Evolutionary conservation across 148 eudicot genomes (phyloP), one percentile per base, ranked within the genome.

Genomic region (Rhododendron simsii): DNA sequence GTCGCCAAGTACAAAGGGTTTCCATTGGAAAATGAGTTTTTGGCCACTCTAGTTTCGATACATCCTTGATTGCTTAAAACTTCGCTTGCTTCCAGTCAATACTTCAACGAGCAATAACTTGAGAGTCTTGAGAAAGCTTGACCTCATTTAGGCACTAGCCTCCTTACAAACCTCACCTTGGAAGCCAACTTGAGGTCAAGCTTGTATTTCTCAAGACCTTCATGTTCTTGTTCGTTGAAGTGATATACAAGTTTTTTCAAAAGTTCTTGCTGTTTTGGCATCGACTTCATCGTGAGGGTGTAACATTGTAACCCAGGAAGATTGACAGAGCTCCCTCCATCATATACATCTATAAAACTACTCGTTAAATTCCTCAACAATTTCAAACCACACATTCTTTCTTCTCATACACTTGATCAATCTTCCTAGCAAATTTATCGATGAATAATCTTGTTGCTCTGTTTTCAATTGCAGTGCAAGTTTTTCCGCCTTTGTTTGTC

Each of bases 271-370:
- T 39, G 5, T 39, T 75, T 88, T 28, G 95, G 92, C 1, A 98
- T 95, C 2, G 98, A 93, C 87, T 96, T 96, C 98, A 96, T 96
- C 98, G 95, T 95, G 15, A 96, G 77, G 16, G 99, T 96, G 89
- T 96, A 96, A 84, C 92, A 88, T 73, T 95, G 95, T 16, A 96
- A 88, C 57, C 99, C 98, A 1, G 41, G 41, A 39, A 39, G 41
- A 39, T 39, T 39, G 6, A 39, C 41, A 39, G 41, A 39, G 6
- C 41, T 39, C 0, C 41, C 41, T 39, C 6, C 5, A 39, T 39
- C 41, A 39, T 39, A 39, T 39, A 39, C 5, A 39, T 39, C 41
- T 39, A 39, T 39, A 39, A 39, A 39, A 39, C 0, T 39, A 39
- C 0, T 39, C 5, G 6, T 39, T 39, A 97, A 84, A 84, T 93